These are phyloP conservation scores for Stephania yunnanensis DNA, from an alignment of 164 flowering plant species.

Conservation along the genomic window DNA sequence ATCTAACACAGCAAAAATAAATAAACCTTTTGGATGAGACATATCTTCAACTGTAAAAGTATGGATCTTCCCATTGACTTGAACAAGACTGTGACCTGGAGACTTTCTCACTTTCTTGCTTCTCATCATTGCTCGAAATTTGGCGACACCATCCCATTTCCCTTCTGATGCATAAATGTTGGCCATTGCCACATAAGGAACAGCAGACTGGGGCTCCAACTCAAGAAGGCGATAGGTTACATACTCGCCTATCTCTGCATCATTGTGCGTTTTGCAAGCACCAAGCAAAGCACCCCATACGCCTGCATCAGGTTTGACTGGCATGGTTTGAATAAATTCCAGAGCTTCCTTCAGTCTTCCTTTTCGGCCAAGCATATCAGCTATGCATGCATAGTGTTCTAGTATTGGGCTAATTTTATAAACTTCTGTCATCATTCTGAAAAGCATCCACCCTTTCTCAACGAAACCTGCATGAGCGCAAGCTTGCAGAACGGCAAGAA, in stretches of 20 bases:
- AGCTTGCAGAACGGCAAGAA: constrained; percentile 60
- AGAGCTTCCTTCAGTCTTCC: no score
- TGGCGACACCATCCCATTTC: constrained; percentile 48
- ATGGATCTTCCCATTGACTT: constrained; percentile 35
- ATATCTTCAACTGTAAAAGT: constrained; percentile 52
- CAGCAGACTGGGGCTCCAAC: constrained; percentile 44
- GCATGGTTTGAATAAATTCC: no score
- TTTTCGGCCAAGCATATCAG: no score
- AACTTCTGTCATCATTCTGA: no score
- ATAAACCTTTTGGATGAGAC: constrained; percentile 28
- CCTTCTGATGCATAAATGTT: constrained; percentile 54
- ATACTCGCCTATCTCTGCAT: constrained; percentile 36
- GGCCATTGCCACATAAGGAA: constrained; percentile 58
- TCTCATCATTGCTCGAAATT: constrained; percentile 41
- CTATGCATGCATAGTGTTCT: no score
- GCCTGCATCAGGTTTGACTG: no score
- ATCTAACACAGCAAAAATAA: constrained; percentile 35
- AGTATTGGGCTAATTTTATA: no score
- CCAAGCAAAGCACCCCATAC: constrained; percentile 25
- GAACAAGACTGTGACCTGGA: constrained; percentile 47
- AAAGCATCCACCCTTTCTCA: constrained; percentile 12
- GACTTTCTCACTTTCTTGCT: constrained; percentile 28
- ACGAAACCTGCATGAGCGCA: constrained; percentile 56
- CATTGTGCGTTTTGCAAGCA: constrained; percentile 50
- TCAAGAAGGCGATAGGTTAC: constrained; percentile 36